phyloP scores from a whole-genome alignment of 495 filamentous ascomycete species.

The Hypoxylon crocopeplum region DNA sequence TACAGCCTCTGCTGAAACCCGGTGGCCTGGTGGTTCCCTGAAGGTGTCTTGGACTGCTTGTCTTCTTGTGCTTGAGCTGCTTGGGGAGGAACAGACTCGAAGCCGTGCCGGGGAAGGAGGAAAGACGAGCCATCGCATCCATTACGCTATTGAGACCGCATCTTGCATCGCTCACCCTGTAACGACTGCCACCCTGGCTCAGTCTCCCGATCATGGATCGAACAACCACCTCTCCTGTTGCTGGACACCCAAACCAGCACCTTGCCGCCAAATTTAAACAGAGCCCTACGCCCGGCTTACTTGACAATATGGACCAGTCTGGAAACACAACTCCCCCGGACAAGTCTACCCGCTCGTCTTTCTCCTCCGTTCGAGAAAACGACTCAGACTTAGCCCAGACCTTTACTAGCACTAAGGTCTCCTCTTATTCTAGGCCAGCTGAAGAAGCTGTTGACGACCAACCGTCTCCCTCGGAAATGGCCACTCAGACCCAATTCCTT shows the following conservation, averaged over 20 bases:
- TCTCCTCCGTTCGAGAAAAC: conserved; percentile 64
- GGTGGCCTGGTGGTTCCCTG: conserved; percentile 9
- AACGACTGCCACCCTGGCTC: conserved; percentile 20
- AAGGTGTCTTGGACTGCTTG: neutral
- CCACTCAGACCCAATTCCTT: conserved; percentile 56
- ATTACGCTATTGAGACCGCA: conserved; percentile 41
- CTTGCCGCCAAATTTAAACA: conserved; percentile 30
- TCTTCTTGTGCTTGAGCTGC: neutral
- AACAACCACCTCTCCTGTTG: conserved; percentile 29
- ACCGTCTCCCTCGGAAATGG: conserved; percentile 44
- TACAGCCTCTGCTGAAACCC: conserved; percentile 30
- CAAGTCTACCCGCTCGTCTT: conserved; percentile 57
- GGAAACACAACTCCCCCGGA: conserved; percentile 41
- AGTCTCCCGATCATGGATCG: conserved; percentile 37
- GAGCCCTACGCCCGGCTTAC: conserved; percentile 22
- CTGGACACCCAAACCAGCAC: conserved; percentile 22
- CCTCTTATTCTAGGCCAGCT: conserved; percentile 54
- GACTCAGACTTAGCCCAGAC: conserved; percentile 67
- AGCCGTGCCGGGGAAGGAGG: conserved; percentile 17
- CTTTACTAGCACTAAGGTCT: conserved; percentile 71
- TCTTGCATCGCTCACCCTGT: conserved; percentile 39
- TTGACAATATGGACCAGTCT: conserved; percentile 30
- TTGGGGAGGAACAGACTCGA: conserved; percentile 2
- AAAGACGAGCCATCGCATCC: conserved; percentile 4
- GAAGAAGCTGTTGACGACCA: conserved; percentile 57